Evolutionary conservation across 2,329 filamentous ascomycete genomes (phyloP), one percentile per base, ranked within the genome.

Genomic region (Beauveria sp.): DNA sequence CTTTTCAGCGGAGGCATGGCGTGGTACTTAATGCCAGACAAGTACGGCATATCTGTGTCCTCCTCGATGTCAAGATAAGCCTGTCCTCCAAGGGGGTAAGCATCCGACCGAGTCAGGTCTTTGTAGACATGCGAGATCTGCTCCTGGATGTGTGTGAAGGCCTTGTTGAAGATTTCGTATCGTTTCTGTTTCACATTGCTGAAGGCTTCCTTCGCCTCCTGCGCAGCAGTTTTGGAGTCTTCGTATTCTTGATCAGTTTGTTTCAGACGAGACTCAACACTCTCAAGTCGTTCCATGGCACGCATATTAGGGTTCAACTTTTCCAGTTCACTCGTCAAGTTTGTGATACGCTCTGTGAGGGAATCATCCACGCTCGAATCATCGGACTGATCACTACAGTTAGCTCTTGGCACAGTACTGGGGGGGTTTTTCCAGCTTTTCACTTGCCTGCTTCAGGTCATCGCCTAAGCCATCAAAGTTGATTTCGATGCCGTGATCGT

Each of bases 1-100:
- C 95, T 91, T 78, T 99, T 99, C 65, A 97, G 85, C 1, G 95
- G 95, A 22, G 95, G 95, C 93, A 98, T 99, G 65, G 95, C 96
- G 72, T 98, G 93, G 76, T 99, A 99, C 72, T 96, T 97, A 76
- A 99, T 92, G 38, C 95, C 95, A 46, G 90, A 91, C 4, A 97
- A 84, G 73, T 98, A 99, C 0, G 95, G 95, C 70, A 96, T 93
- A 65, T 96, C 92, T n/a, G 88, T 90, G 73, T 99, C 93, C 72
- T 96, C 93, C 73, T 88, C 86, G 62, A 96, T 93, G 70, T 97
- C 93, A 53, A 99, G 86, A 71, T 96, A 96, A 1, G 86, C 85
- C 73, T 87, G 84, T 9, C 95, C 95, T 68, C 95, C 95, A n/a
- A 98, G 82, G 0, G 93, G 93, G 72, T 96, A 96, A n/a, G 90